Conservation (phyloP, 1,284 basidiomycete species). For the Waitea zeae region DNA sequence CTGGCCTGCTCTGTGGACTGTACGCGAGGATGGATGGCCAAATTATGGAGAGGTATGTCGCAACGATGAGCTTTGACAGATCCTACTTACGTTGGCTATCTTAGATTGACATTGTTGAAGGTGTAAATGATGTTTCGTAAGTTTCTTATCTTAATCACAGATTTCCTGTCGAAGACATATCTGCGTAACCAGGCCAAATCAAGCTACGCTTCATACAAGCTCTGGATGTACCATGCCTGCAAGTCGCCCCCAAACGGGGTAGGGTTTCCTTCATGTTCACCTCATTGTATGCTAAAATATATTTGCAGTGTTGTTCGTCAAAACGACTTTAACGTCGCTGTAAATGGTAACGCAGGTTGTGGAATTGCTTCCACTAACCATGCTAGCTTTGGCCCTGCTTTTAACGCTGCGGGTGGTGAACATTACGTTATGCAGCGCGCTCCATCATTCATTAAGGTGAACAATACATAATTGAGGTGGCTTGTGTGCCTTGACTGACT, state of each 20-base stretch:
- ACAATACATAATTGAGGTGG: too few species aligned
- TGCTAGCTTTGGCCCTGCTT: constrained; percentile 20
- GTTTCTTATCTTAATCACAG: too few species aligned
- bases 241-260: neutral
- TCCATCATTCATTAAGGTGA: constrained; percentile 15
- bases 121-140: too few species aligned
- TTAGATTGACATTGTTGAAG: too few species aligned
- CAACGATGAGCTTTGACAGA: too few species aligned
- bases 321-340: constrained; percentile 20
- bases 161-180: too few species aligned
- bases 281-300: constrained; percentile 3
- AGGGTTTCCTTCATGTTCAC: neutral
- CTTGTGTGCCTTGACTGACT: neutral
- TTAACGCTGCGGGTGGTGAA: constrained; percentile 23
- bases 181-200: too few species aligned
- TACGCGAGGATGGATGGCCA: too few species aligned
- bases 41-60: too few species aligned
- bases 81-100: too few species aligned
- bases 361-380: constrained; percentile 19
- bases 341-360: constrained; percentile 27
- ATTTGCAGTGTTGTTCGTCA: constrained; percentile 5
- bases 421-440: constrained; percentile 25
- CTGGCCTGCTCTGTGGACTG: too few species aligned
- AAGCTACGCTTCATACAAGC: constrained; percentile 24
- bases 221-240: constrained; percentile 10